Base-by-base conservation (phyloP, 208 protist genomes). In the Wallacemonas collosoma region DNA sequence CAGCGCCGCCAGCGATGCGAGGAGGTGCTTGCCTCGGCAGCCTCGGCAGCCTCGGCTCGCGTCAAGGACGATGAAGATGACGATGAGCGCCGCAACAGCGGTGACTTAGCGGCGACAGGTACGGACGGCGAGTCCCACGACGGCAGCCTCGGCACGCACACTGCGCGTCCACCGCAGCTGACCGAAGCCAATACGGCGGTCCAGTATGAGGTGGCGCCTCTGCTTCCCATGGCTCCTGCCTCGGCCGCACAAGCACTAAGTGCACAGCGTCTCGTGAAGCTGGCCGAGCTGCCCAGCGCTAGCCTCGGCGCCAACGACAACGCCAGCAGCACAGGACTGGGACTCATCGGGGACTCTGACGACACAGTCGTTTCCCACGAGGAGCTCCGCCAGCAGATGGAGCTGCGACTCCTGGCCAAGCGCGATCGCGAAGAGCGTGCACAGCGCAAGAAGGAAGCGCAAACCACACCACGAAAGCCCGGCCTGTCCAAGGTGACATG, bases 341-440 rank as follows among this genome's bases (percentile, higher is more conserved):
- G 85, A 11, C 70, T 76, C 38, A 14, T 68, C 36, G 87, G 88
- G 5, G 26, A 79, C 3, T 89, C 90, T 41, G 89, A 93, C 47
- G 88, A 93, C 63, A 77, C 81, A 40, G 83, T 97, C 26, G 85
- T 97, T 36, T 95, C 88, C 4, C 93, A 97, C 72, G 89, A 93
- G 55, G 87, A 91, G 35, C 72, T 97, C 50, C 88, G 93, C 17
- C 74, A 72, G 61, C 88, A 95, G 81, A 93, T 97, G 88, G 88
- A 95, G 81, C 55, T 79, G 40, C 90, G 89, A 14, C 84, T 95
- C 14, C 36, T 83, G 7, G 67, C 77, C 17, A 91, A 88, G 78
- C 90, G 90, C 48, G 88, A 94, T 50, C 88, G 88, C 7, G 89
- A 97, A 68, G 90, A 97, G 70, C 84, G 88, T 35, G 85, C 78